Percentiles rank a stretch among this genome's conserved stretches.
Conservation (phyloP, 768 basidiomycete species). For the Tephrocybe sp. region DNA sequence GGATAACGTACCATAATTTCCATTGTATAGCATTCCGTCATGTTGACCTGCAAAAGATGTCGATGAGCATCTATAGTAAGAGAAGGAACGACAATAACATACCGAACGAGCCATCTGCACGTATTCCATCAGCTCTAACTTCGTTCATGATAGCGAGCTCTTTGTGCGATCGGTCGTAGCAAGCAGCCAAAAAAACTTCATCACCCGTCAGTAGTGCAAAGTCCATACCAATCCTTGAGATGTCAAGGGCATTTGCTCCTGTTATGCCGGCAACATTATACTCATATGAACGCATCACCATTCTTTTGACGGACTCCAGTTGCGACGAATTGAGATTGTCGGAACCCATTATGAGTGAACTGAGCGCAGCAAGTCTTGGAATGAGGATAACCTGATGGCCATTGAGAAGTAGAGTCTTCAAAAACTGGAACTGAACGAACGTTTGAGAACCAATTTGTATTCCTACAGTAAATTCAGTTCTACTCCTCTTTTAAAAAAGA, state of each 20-base stretch:
- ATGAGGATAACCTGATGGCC: conserved; percentile 44
- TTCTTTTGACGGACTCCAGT: conserved; percentile 32
- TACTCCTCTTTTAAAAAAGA: neutral
- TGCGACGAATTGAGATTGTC: conserved; percentile 32
- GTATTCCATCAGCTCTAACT: conserved; percentile 59
- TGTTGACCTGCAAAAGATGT: conserved; percentile 47
- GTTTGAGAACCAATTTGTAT: conserved; percentile 54
- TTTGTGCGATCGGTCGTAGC: conserved; percentile 49
- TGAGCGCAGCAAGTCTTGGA: conserved; percentile 44
- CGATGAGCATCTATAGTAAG: neutral
- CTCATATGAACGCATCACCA: conserved; percentile 41
- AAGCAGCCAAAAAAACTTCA: conserved; percentile 42
- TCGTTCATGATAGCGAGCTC: conserved; percentile 52
- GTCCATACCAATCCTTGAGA: conserved; percentile 64
- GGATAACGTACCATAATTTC: conserved; percentile 55
- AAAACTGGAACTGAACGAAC: conserved; percentile 19
- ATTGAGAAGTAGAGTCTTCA: neutral
- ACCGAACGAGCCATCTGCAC: conserved; percentile 50
- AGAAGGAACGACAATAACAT: conserved; percentile 17
- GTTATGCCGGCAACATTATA: conserved; percentile 40
- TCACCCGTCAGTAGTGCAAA: conserved; percentile 40
- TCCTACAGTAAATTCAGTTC: conserved; percentile 26
- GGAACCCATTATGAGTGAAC: conserved; percentile 40
- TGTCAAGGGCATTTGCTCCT: conserved; percentile 56
- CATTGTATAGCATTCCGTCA: conserved; percentile 63